Base-by-base conservation (phyloP, 2,329 filamentous ascomycete genomes). In the Fusarium domesticum region DNA sequence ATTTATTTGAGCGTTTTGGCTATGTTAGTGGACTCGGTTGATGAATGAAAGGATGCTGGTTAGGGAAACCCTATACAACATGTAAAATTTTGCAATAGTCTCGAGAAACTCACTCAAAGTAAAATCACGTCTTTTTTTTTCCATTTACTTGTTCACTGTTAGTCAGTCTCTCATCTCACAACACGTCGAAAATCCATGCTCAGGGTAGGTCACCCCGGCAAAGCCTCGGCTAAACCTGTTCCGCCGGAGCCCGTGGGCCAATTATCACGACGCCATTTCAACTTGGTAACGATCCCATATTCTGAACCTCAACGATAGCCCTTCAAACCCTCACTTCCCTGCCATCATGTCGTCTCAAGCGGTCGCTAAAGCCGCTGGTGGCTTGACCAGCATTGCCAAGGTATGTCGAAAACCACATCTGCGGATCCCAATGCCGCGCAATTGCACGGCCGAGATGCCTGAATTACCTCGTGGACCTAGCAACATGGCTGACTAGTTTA, bases 271-370 rank as follows among this genome's bases (percentile, higher is more conserved):
- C 45, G 51, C 46, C 57, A 60, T 59, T 57, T 57, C 60, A 60
- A 57, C 46, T 58, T 58, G 45, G 54, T 52, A 57, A 48, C 54
- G 19, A 47, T 54, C 52, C 54, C 48, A 57, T 52, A 51, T 57
- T 53, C 42, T 19, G 57, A 60, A 56, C 45, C 39, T 57, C 51
- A 54, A 57, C 56, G 56, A 57, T 48, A 47, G 38, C 33, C 41
- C 42, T 49, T 40, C 30, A 50, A 28, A 33, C 47, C 52, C 50
- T 37, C 39, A n/a, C n/a, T n/a, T 47, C 50, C 40, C 47, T 61
- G 66, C 61, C 68, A 74, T 59, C 51, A 84, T 84, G 81, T 80
- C 78, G 59, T 77, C 78, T 57, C 81, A 83, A 70, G 77, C 71
- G 62, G 76, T 70, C 61, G 73, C 74, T 43, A 81, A 81, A 64